Percentiles rank a stretch among this genome's conserved stretches.
phyloP scores from a whole-genome alignment of 345 rosid genomes.

The Salix arbutifolia region DNA sequence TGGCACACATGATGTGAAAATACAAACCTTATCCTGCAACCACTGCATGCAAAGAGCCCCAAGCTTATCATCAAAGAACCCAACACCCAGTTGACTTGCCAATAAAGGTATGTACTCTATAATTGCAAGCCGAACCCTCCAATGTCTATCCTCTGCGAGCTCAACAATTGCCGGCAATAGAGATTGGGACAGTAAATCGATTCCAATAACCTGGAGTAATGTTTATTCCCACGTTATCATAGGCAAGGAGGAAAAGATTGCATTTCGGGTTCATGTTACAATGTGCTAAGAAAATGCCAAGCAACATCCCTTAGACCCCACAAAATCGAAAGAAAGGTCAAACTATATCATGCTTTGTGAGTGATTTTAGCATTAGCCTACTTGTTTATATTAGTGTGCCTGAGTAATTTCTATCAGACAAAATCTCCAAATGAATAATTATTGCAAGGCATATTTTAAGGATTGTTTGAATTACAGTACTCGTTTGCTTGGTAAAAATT shows the following conservation, averaged over 20 bases:
- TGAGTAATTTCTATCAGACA: neutral
- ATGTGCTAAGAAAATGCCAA: neutral
- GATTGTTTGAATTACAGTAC: neutral
- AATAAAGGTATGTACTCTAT: conserved; percentile 90
- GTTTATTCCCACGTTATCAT: neutral
- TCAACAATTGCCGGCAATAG: conserved; percentile 94
- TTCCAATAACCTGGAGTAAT: conserved; percentile 79
- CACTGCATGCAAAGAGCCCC: conserved; percentile 98
- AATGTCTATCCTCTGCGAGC: conserved; percentile 97
- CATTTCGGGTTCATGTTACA: neutral
- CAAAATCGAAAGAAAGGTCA: neutral
- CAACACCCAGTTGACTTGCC: conserved; percentile 94
- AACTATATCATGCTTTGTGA: neutral
- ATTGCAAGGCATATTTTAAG: neutral
- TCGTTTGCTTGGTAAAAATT: neutral
- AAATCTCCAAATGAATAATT: neutral
- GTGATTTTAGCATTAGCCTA: neutral
- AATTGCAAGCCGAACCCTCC: conserved; percentile 95
- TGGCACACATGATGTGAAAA: neutral
- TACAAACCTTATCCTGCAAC: conserved; percentile 85
- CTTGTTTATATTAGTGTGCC: too few relatives aligned
- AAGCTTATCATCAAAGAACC: conserved; percentile 89
- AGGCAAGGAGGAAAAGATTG: neutral
- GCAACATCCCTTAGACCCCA: neutral
- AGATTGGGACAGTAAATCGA: conserved; percentile 90